Evolutionary conservation across 108 stramenopile species (phyloP).

Genomic region (Cyclotella atomus): DNA sequence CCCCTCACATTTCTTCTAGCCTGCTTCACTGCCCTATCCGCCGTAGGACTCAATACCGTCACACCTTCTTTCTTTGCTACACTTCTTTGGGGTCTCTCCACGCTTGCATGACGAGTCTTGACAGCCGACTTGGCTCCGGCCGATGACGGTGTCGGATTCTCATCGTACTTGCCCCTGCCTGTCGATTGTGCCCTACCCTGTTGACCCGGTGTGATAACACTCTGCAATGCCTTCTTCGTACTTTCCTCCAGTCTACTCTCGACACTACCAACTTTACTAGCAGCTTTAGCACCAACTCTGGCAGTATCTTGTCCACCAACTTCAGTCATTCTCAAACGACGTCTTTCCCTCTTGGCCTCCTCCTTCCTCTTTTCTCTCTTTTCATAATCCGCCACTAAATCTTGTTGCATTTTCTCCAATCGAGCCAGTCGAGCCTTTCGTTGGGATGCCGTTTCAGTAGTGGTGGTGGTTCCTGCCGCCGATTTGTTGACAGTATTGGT

Average conservation of each 20-base stretch:
- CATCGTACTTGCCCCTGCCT: not conserved
- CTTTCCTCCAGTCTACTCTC: not conserved
- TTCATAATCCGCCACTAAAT: conserved; percentile 34
- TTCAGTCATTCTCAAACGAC: conserved; percentile 5
- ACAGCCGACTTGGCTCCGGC: conserved; percentile 14
- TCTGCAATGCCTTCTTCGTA: too few species aligned
- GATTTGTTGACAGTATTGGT: not conserved
- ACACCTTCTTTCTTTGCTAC: too few species aligned
- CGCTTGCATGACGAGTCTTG: not conserved
- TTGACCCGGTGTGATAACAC: conserved; percentile 13
- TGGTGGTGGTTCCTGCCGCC: not conserved
- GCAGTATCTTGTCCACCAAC: conserved; percentile 4
- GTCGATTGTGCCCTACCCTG: not conserved
- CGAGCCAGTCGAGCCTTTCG: conserved; percentile 36
- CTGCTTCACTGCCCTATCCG: too few species aligned
- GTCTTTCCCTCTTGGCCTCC: conserved; percentile 38
- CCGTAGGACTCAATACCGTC: too few species aligned
- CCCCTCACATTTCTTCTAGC: too few species aligned
- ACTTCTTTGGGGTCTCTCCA: not conserved
- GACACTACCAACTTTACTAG: not conserved
- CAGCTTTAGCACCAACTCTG: not conserved
- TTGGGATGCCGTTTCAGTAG: not conserved
- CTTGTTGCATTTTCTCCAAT: conserved; percentile 51
- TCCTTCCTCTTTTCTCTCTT: conserved; percentile 31
- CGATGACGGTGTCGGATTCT: conserved; percentile 11